Evolutionary conservation across 768 basidiomycete species (phyloP).

Genomic region (Dentipellis fragilis): DNA sequence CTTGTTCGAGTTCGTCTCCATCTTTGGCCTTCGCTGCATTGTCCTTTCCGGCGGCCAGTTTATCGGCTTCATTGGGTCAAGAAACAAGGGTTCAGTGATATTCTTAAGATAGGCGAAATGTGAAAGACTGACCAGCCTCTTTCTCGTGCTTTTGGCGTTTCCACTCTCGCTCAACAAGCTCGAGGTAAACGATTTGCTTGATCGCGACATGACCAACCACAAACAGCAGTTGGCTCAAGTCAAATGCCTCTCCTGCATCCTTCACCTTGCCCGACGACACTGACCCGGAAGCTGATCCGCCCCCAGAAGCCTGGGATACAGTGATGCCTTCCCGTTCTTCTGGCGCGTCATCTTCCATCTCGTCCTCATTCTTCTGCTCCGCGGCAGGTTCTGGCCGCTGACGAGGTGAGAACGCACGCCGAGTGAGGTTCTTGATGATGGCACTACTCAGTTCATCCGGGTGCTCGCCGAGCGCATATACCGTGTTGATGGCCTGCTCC

Average conservation of each 20-base stretch:
- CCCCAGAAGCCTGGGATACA: slow-evolving; percentile 1
- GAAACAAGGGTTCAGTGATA: background rate
- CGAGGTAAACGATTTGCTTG: slow-evolving; percentile 94
- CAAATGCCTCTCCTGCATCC: slow-evolving; percentile 74
- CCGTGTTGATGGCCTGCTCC: slow-evolving; percentile 93
- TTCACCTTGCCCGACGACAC: background rate
- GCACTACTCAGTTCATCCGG: slow-evolving; percentile 77
- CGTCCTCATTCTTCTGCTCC: slow-evolving; percentile 11
- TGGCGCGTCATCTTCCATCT: slow-evolving; percentile 40
- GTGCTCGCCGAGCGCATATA: slow-evolving; percentile 89
- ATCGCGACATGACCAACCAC: slow-evolving; percentile 94
- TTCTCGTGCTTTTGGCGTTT: slow-evolving; percentile 93
- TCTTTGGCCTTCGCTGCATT: slow-evolving; percentile 34
- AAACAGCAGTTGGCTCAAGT: slow-evolving; percentile 89
- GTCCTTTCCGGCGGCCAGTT: slow-evolving; percentile 19
- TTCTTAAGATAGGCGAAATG: background rate
- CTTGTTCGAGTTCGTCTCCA: slow-evolving; percentile 89
- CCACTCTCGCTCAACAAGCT: slow-evolving; percentile 91
- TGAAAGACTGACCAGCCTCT: slow-evolving; percentile 46
- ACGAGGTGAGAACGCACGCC: slow-evolving; percentile 44
- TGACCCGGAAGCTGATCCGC: slow-evolving; percentile 1
- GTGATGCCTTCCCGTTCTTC: slow-evolving; percentile 35
- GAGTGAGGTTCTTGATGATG: slow-evolving; percentile 76
- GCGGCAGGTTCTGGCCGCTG: slow-evolving; percentile 17
- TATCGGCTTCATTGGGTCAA: background rate